These are phyloP conservation scores for Tulasnella sp. DNA, from an alignment of 768 basidiomycete species.

Conservation along the genomic window DNA sequence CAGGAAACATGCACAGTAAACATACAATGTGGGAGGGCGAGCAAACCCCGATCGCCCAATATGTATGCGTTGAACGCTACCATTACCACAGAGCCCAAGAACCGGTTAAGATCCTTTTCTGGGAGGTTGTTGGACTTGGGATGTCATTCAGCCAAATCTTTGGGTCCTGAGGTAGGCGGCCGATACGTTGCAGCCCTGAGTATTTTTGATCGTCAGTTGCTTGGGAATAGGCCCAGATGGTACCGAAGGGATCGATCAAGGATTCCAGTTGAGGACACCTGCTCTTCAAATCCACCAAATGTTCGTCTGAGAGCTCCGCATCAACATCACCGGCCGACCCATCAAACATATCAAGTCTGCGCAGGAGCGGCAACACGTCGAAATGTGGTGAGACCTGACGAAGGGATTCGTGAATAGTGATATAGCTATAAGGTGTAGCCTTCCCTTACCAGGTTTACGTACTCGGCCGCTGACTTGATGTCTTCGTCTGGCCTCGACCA, in stretches of 20 bases:
- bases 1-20: too few species aligned
- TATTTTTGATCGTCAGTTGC: not conserved
- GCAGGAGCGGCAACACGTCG: not conserved
- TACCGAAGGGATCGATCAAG: not conserved
- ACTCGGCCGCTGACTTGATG: not conserved
- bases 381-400: not conserved
- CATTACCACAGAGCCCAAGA: not conserved
- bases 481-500: not conserved
- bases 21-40: too few species aligned
- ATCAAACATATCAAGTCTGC: not conserved
- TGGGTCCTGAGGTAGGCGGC: not conserved
- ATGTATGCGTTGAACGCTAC: too few species aligned
- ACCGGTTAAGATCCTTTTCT: not conserved
- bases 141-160: not conserved
- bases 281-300: not conserved
- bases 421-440: not conserved
- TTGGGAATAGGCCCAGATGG: not conserved
- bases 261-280: not conserved
- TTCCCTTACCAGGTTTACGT: not conserved
- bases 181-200: not conserved
- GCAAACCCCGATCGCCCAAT: too few species aligned
- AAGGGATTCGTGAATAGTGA: not conserved
- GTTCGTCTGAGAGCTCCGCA: not conserved
- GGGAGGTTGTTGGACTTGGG: not conserved
- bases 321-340: not conserved